Evolutionary conservation across 768 basidiomycete genomes (phyloP), one percentile per base, ranked within the genome.

Genomic region (Phaeotremella skinneri): DNA sequence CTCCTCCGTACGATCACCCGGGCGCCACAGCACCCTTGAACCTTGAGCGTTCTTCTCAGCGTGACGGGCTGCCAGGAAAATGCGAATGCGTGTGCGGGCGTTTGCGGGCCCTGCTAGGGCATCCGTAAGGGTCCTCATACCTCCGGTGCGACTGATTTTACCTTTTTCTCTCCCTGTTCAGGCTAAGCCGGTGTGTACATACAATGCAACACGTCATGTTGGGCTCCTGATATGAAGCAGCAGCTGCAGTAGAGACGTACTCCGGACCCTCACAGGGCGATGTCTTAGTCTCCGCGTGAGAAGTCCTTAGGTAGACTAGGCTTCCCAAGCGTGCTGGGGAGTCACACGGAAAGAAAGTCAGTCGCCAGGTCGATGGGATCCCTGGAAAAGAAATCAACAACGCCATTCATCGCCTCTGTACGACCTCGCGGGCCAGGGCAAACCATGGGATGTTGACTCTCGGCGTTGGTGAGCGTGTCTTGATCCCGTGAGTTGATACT

Each of bases 331-430:
- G 9, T 13, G 9, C 7, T 21, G 43, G 7, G 43, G 23, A 14
- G 13, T 23, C 13, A 45, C 23, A 45, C 11, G 6, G 23, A 23
- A 45, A 45, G 21, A 45, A 45, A 45, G 43, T 45, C 43, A 45
- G 43, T 45, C 43, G 43, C 43, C 43, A n/a, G n/a, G n/a, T n/a
- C n/a, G n/a, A n/a, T n/a, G n/a, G n/a, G 11, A 45, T 11, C 6
- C 13, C 43, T 9, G 43, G 43, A 45, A 45, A 45, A 45, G 43
- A 45, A 45, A 45, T 45, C 43, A 45, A 45, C 43, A 45, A 45
- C 43, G 43, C 43, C 43, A 14, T 37, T 7, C 7, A 37, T n/a
- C n/a, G n/a, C n/a, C n/a, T n/a, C n/a, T n/a, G n/a, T n/a, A 37
- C 17, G 9, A 37, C 34, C 17, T 37, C 9, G 21, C 20, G 43